phyloP scores from a whole-genome alignment of 441 rosid genomes.

The Rhodomyrtus psidioides region DNA sequence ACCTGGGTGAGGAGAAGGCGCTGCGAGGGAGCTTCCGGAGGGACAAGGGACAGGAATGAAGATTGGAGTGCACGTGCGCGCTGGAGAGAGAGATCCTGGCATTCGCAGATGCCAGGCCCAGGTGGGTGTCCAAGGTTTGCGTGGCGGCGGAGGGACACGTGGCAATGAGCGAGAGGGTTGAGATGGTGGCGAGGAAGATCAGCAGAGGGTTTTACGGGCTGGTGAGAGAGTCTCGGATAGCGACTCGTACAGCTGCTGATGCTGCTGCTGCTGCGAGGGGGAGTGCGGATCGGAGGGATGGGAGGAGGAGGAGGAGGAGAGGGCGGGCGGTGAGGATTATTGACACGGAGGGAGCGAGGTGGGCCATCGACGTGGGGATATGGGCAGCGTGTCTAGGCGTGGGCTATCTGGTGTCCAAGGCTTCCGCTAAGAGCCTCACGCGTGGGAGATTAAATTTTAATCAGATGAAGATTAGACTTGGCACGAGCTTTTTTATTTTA shows the following conservation, averaged over 20 bases:
- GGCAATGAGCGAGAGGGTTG: slow-evolving; percentile 36
- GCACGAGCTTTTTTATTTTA: not conserved
- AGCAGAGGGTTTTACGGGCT: slow-evolving; percentile 21
- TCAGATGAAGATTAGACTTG: slow-evolving; percentile 1
- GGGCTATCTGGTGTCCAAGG: slow-evolving; percentile 62
- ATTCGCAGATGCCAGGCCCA: slow-evolving; percentile 17
- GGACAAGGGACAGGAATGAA: slow-evolving; percentile 40
- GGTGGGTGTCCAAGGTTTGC: slow-evolving; percentile 32
- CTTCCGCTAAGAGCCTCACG: slow-evolving; percentile 44
- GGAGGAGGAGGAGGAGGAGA: slow-evolving; percentile 3
- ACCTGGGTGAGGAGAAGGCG: slow-evolving; percentile 44
- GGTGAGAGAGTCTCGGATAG: slow-evolving; percentile 28
- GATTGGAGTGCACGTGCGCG: slow-evolving; percentile 44
- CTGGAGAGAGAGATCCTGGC: slow-evolving; percentile 21
- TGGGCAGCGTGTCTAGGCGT: slow-evolving; percentile 78
- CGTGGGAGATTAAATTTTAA: slow-evolving; percentile 16
- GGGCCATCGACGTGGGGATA: slow-evolving; percentile 83
- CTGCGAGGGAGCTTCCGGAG: slow-evolving; percentile 48
- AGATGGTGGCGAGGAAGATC: slow-evolving; percentile 17
- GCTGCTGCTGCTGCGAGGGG: slow-evolving; percentile 15
- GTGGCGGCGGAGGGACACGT: slow-evolving; percentile 54
- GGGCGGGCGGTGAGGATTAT: slow-evolving; percentile 8
- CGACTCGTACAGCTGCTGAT: slow-evolving; percentile 10
- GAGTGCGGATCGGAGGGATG: slow-evolving; percentile 9
- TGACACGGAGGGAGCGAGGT: slow-evolving; percentile 42